Conservation (phyloP, 1,284 basidiomycete genomes). For the Cerrena zonata region DNA sequence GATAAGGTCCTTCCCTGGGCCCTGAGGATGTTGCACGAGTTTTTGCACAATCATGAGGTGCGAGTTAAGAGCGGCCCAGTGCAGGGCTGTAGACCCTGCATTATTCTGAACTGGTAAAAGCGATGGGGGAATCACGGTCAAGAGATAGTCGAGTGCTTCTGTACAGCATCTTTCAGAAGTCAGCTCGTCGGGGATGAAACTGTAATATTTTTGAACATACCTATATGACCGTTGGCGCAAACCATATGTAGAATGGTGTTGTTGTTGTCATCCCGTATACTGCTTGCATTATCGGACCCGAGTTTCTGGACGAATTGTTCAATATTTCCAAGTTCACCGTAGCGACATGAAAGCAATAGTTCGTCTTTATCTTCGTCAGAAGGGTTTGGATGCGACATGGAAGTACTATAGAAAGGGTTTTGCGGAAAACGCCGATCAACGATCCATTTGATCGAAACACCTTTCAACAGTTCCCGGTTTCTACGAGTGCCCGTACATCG, state of each 20-base stretch:
- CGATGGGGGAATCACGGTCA: constrained; percentile 55
- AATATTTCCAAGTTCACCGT: constrained; percentile 79
- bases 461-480: too few species aligned
- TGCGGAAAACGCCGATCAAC: background rate
- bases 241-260: constrained; percentile 82
- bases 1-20: constrained; percentile 61
- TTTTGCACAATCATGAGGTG: constrained; percentile 63
- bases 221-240: constrained; percentile 79
- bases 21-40: constrained; percentile 54
- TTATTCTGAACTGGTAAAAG: constrained; percentile 59
- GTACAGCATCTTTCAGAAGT: constrained; percentile 39
- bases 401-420: background rate
- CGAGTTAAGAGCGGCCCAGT: constrained; percentile 83
- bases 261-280: constrained; percentile 65
- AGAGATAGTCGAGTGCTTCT: constrained; percentile 71
- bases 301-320: constrained; percentile 57
- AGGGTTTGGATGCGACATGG: constrained; percentile 27
- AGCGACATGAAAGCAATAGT: constrained; percentile 75
- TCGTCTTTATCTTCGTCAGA: constrained; percentile 68
- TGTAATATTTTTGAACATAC: constrained; percentile 35
- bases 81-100: constrained; percentile 73
- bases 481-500: too few species aligned
- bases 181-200: constrained; percentile 21
- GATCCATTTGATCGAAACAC: too few species aligned
- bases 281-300: constrained; percentile 47